Evolutionary conservation across 139 green algal genomes (phyloP).

Genomic region (Zygnema circumcarinatum): DNA sequence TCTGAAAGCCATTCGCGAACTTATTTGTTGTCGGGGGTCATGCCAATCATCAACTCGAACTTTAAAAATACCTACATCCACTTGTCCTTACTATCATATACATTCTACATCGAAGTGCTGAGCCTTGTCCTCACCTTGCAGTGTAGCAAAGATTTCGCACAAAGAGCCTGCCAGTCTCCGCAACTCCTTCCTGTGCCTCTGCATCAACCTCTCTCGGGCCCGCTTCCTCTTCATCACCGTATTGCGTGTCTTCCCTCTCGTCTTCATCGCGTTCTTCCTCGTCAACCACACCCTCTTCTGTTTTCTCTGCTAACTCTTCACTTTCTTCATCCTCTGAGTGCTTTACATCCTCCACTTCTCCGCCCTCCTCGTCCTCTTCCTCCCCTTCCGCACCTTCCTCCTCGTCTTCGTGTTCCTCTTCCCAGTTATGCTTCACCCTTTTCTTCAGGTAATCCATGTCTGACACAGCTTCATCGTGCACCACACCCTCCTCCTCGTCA

Average conservation of each 20-base stretch:
- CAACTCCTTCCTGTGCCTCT: slow-evolving; percentile 57
- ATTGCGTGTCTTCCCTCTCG: background rate
- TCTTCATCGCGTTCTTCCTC: background rate
- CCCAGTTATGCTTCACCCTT: slow-evolving; percentile 69
- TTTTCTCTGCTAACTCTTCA: slow-evolving; percentile 24
- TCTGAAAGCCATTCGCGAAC: too few relatives aligned
- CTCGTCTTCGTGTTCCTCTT: slow-evolving; percentile 55
- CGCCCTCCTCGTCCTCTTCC: background rate
- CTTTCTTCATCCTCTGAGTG: background rate
- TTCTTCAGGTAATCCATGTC: slow-evolving; percentile 87
- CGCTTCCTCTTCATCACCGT: background rate
- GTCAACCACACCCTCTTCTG: background rate
- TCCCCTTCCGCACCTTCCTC: slow-evolving; percentile 30
- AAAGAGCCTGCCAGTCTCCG: slow-evolving; percentile 81
- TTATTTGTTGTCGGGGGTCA: too few relatives aligned
- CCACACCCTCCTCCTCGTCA: slow-evolving; percentile 55
- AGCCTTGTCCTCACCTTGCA: slow-evolving; percentile 37
- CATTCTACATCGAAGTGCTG: too few relatives aligned
- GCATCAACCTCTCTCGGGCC: slow-evolving; percentile 11
- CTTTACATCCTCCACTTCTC: slow-evolving; percentile 15
- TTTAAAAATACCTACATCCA: too few relatives aligned
- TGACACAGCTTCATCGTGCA: slow-evolving; percentile 70
- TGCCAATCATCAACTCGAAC: too few relatives aligned
- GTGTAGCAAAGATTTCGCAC: slow-evolving; percentile 92
- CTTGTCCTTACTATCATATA: too few relatives aligned